Evolutionary conservation across 1,284 basidiomycete species (phyloP).

Genomic region (Ustilago vetiveriae): DNA sequence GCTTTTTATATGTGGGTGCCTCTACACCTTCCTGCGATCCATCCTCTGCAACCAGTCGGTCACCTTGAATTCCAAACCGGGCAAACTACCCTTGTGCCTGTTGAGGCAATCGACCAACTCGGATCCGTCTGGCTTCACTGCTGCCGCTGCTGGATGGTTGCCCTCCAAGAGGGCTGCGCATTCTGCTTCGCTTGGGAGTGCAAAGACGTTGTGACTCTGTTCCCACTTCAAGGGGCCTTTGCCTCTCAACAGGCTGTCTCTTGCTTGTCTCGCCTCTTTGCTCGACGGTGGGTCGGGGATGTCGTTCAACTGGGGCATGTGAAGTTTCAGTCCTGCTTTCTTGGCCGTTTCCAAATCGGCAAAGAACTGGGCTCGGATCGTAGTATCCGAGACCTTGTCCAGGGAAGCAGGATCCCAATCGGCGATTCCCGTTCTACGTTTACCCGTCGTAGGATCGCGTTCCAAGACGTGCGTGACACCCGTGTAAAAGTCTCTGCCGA

Average conservation of each 20-base stretch:
- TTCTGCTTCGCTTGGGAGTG: conserved; percentile 64
- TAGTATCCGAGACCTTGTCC: conserved; percentile 52
- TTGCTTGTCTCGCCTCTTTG: conserved; percentile 38
- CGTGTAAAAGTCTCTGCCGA: conserved; percentile 67
- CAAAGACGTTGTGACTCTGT: conserved; percentile 56
- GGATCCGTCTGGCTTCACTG: conserved; percentile 33
- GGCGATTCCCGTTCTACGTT: conserved; percentile 54
- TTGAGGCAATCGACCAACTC: conserved; percentile 49
- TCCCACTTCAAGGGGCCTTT: conserved; percentile 61
- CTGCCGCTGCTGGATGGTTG: conserved; percentile 58
- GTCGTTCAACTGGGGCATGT: conserved; percentile 35
- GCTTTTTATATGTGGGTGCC: no score
- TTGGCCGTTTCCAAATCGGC: conserved; percentile 41
- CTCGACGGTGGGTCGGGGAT: conserved; percentile 23
- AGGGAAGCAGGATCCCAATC: conserved; percentile 54
- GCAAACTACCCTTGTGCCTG: conserved; percentile 49
- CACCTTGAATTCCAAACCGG: conserved; percentile 53
- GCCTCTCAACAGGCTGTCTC: conserved; percentile 48
- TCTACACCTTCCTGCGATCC: conserved; percentile 4
- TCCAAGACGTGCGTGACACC: conserved; percentile 60
- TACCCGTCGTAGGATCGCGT: conserved; percentile 61
- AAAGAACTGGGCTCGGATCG: conserved; percentile 56
- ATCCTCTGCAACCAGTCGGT: conserved; percentile 44
- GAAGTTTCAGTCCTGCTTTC: conserved; percentile 47
- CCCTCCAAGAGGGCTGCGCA: conserved; percentile 57